Evolutionary conservation across 371 early-diverging fungal species (phyloP).

Genomic region (Dinochytrium kinnereticum): DNA sequence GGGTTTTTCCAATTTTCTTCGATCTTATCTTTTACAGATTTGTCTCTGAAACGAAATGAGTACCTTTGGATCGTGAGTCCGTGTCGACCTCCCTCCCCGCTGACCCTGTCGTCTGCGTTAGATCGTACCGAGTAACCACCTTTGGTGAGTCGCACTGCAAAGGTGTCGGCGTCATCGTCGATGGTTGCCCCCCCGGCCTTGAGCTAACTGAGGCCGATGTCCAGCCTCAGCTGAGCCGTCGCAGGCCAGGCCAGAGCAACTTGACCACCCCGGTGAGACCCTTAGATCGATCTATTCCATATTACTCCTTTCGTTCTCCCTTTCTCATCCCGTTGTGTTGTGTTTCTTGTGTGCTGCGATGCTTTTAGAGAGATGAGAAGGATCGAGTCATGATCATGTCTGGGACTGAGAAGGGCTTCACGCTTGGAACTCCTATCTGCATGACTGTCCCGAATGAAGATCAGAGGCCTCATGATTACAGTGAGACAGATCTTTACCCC

Average conservation of each 20-base stretch:
- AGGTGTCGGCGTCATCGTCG: constrained; percentile 95
- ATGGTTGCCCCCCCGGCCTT: constrained; percentile 95
- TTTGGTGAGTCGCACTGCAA: constrained; percentile 98
- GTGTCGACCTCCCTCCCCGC: background rate
- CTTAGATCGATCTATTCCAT: too few relatives aligned
- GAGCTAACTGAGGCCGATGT: constrained; percentile 87
- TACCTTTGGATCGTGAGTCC: constrained; percentile 10
- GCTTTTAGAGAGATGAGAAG: constrained; percentile 83
- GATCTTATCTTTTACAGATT: background rate
- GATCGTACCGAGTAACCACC: constrained; percentile 73
- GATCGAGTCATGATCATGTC: constrained; percentile 90
- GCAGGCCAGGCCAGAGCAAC: constrained; percentile 94
- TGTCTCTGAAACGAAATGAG: too few relatives aligned
- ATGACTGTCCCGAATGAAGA: constrained; percentile 92
- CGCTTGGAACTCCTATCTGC: constrained; percentile 94
- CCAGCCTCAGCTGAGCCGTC: constrained; percentile 87
- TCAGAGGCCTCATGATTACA: constrained; percentile 95
- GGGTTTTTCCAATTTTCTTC: too few relatives aligned
- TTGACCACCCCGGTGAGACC: constrained; percentile 91
- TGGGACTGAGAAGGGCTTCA: constrained; percentile 91
- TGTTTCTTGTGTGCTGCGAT: too few relatives aligned
- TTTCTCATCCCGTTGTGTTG: too few relatives aligned
- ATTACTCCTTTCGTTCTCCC: constrained; percentile 2
- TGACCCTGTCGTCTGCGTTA: background rate
- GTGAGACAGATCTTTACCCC: constrained; percentile 81